Percentiles rank a stretch among this genome's conserved stretches.
Conservation (phyloP, 1,139 yeast genomes). For the Candida sp. region DNA sequence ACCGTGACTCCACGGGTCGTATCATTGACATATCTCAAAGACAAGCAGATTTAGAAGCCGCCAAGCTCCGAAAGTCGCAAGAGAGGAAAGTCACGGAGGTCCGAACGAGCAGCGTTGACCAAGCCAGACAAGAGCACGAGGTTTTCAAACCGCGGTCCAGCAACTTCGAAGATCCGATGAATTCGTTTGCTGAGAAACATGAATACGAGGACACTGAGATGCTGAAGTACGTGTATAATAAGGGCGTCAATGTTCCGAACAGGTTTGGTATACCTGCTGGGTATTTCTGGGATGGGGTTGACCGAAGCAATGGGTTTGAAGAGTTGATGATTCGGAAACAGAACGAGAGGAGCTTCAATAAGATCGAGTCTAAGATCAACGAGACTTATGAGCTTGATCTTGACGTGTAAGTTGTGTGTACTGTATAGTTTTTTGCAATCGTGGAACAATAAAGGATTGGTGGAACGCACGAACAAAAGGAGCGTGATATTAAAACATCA, state of each 20-base stretch:
- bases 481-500: not conserved
- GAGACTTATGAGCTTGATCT: conserved; percentile 32
- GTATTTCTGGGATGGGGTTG: conserved; percentile 91
- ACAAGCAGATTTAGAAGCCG: conserved; percentile 40
- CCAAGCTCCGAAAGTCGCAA: conserved; percentile 28
- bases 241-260: conserved; percentile 63
- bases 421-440: not conserved
- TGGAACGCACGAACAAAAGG: not conserved
- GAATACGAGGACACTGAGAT: conserved; percentile 42
- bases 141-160: conserved; percentile 31
- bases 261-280: conserved; percentile 84
- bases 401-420: conserved; percentile 15
- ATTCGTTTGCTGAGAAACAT: conserved; percentile 35
- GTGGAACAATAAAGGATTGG: not conserved
- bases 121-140: conserved; percentile 32
- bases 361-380: conserved; percentile 19
- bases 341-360: conserved; percentile 38
- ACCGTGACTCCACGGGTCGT: conserved; percentile 45
- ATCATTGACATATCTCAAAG: conserved; percentile 35
- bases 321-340: conserved; percentile 60
- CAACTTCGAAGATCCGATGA: conserved; percentile 74
- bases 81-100: conserved; percentile 8
- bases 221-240: conserved; percentile 35
- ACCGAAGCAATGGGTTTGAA: conserved; percentile 92
- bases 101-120: conserved; percentile 12